A percentile compares a stretch with the other conserved stretches of the same genome.
phyloP scores from a whole-genome alignment of 176 grass and related monocot species.

The Bromus sterilis region DNA sequence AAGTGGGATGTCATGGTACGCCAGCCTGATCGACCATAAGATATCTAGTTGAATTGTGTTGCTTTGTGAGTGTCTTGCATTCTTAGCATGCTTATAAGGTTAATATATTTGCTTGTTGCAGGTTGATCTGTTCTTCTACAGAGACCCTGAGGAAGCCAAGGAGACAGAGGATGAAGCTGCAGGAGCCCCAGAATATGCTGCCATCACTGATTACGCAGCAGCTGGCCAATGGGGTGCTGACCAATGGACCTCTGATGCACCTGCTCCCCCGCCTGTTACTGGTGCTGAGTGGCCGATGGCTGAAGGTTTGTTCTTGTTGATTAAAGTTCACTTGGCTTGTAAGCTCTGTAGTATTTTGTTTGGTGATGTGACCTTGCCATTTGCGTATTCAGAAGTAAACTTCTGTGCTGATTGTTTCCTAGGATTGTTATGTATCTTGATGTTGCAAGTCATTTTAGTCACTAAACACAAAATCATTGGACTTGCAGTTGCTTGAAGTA shows the following conservation, averaged over 20 bases:
- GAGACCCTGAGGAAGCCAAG: constrained; percentile 92
- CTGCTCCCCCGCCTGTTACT: constrained; percentile 6
- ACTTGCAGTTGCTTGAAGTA: neutral
- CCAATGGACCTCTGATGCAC: constrained; percentile 57
- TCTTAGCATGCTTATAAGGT: neutral
- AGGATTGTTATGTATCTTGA: neutral
- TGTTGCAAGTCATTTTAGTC: neutral
- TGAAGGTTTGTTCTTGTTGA: constrained; percentile 31
- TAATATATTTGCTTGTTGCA: constrained; percentile 9
- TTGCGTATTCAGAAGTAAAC: neutral
- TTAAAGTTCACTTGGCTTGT: neutral
- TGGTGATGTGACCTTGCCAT: neutral
- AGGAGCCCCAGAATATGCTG: constrained; percentile 46
- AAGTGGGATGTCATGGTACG: constrained; percentile 96
- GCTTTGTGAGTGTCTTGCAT: neutral
- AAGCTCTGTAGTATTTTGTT: neutral
- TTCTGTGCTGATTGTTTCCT: neutral
- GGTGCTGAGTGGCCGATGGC: constrained; percentile 42
- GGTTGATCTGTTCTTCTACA: constrained; percentile 93
- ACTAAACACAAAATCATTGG: neutral
- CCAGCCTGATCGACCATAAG: neutral
- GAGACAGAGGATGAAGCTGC: constrained; percentile 77
- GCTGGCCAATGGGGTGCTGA: constrained; percentile 58
- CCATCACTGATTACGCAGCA: constrained; percentile 40
- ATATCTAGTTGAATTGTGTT: neutral